Base-by-base conservation (phyloP, 148 eudicot species). In the Oxyria digyna region DNA sequence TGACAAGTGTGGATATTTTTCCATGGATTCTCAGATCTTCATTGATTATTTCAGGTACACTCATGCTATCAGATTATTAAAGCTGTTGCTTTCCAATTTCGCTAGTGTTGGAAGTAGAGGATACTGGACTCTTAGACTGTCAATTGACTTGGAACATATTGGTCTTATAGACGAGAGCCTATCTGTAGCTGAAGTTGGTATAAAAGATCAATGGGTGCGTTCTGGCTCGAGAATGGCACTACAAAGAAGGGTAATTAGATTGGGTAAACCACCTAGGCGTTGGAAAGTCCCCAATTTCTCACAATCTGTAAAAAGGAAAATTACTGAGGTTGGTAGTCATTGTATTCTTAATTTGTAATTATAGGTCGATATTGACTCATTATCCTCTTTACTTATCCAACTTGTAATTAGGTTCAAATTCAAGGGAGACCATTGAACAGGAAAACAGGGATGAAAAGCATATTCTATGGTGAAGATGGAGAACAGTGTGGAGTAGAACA, bases 401-500 rank as follows among this genome's bases (percentile, higher is more conserved):
- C 32, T 31, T 29, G 31, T 6, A 32, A n/a, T 69, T 72, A 93
- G 98, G 91, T 93, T 68, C 81, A 72, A 70, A 81, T 93, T 71
- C 91, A 80, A 78, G 98, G 96, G 74, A 83, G 96, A 69, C 98
- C 98, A 33, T 69, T 93, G 72, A 85, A 80, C 75, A 74, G 78
- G 71, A 78, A 78, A 69, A 74, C 80, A n/a, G 98, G 98, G 69
- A 73, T 46, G 63, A 93, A 86, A 81, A 93, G 95, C 83, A 78
- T 89, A 74, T 89, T 93, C 78, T 93, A 93, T 78, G 83, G 83
- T 67, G 87, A 87, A 86, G 89, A 93, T 69, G 96, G 87, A 62
- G 96, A 87, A 69, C 98, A 84, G 74, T 89, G 96, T 82, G 98
- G 96, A 64, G 98, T 93, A 21, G 98, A 93, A 80, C 78, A 87